These are phyloP conservation scores for Silybum marianum DNA, from an alignment of 129 eudicot species.

Conservation along the genomic window DNA sequence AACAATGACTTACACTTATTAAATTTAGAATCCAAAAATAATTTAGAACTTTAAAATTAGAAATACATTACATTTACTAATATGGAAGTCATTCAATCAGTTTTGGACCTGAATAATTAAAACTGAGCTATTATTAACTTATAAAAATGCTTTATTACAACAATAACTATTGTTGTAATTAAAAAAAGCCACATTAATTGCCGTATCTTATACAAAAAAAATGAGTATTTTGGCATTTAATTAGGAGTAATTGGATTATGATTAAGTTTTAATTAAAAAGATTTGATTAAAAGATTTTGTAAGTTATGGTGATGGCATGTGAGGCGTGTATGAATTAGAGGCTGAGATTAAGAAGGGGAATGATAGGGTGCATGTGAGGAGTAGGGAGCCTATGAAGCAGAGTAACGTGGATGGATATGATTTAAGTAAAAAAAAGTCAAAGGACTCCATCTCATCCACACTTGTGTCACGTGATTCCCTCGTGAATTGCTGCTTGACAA, in stretches of 20 bases:
- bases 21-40: no score
- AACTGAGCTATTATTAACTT: no score
- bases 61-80: no score
- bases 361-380: constrained; percentile 28
- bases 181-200: no score
- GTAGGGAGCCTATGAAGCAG: neutral
- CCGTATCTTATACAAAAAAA: no score
- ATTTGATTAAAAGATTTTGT: neutral
- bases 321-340: neutral
- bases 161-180: no score
- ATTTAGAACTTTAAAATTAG: no score
- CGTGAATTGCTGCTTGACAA: constrained; percentile 32
- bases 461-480: constrained; percentile 22
- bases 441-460: constrained; percentile 26
- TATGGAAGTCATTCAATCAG: no score
- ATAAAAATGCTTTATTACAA: no score
- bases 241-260: neutral
- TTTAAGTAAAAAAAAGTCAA: constrained; percentile 21
- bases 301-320: constrained; percentile 27
- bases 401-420: constrained; percentile 36
- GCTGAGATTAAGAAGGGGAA: neutral
- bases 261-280: neutral
- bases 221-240: no score
- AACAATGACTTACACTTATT: neutral
- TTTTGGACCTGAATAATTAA: no score